These are phyloP conservation scores for Glycine tomentella DNA, from an alignment of 306 rosid genomes.

Conservation along the genomic window DNA sequence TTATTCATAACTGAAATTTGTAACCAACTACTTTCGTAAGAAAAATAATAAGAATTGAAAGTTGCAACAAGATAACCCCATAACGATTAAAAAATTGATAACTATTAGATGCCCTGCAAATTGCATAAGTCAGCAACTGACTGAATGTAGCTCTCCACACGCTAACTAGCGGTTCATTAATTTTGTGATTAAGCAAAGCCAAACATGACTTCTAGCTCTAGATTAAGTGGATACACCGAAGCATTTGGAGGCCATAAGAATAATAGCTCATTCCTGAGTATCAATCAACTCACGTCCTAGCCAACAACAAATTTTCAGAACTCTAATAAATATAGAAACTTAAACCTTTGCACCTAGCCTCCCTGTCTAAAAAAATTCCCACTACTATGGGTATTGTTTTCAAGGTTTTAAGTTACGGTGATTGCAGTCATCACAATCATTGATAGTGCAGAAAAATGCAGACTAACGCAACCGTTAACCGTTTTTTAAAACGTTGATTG, in stretches of 20 bases:
- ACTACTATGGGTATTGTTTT: neutral
- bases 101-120: constrained; percentile 40
- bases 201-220: constrained; percentile 32
- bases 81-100: constrained; percentile 23
- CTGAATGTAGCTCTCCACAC: constrained; percentile 26
- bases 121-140: constrained; percentile 34
- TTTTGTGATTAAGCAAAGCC: constrained; percentile 1
- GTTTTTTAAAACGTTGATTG: neutral
- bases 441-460: neutral
- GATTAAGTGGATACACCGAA: constrained; percentile 26
- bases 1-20: neutral
- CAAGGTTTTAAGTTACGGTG: neutral
- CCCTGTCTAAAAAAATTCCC: neutral
- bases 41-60: constrained; percentile 35
- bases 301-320: neutral
- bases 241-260: constrained; percentile 7
- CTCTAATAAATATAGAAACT: constrained; percentile 14
- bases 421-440: neutral
- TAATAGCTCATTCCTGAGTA: constrained; percentile 25
- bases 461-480: neutral
- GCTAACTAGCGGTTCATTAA: constrained; percentile 15
- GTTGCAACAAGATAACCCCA: constrained; percentile 27
- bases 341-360: constrained; percentile 15
- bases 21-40: constrained; percentile 2
- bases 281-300: constrained; percentile 28